A percentile compares a stretch with the other conserved stretches of the same genome.
Evolutionary conservation across 257 asterid species (phyloP).

Genomic region (Solanum clarkiae): DNA sequence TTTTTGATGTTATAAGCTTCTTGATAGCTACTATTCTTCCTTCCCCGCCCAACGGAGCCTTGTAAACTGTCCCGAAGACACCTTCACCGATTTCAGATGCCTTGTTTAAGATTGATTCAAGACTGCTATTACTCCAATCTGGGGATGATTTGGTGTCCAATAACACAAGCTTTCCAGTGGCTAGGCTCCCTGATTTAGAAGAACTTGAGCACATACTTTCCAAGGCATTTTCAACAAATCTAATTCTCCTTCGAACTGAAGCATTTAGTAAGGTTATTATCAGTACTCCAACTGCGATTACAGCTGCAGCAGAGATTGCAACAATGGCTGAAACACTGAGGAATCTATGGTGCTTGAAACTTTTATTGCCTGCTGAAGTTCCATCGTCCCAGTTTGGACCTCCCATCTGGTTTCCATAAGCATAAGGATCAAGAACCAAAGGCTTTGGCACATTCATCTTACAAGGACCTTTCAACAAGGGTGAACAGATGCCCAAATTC

Average conservation of each 20-base stretch:
- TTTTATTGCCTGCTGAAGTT: slow-evolving; percentile 2
- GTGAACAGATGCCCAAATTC: slow-evolving; percentile 81
- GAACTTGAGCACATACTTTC: slow-evolving; percentile 95
- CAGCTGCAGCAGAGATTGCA: slow-evolving; percentile 72
- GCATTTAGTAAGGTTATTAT: slow-evolving; percentile 54
- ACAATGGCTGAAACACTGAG: slow-evolving; percentile 73
- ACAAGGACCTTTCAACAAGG: slow-evolving; percentile 72
- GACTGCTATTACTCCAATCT: slow-evolving; percentile 22
- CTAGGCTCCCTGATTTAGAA: slow-evolving; percentile 37
- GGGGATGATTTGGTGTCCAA: slow-evolving; percentile 49
- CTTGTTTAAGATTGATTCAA: slow-evolving; percentile 49
- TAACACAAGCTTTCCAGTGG: slow-evolving; percentile 55
- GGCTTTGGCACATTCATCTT: slow-evolving; percentile 79
- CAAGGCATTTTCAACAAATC: slow-evolving; percentile 49
- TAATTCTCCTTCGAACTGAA: slow-evolving; percentile 47
- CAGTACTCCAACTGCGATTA: slow-evolving; percentile 64
- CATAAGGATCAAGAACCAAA: slow-evolving; percentile 75
- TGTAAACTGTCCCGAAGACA: slow-evolving; percentile 71
- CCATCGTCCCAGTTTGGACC: slow-evolving; percentile 6
- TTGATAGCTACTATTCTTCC: slow-evolving; percentile 51
- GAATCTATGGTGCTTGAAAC: slow-evolving; percentile 35
- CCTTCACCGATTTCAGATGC: slow-evolving; percentile 79
- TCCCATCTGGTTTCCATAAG: slow-evolving; percentile 46
- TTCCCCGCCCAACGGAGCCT: slow-evolving; percentile 40
- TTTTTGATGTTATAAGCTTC: slow-evolving; percentile 50